Percentiles rank a stretch among this genome's conserved stretches.
phyloP scores from a whole-genome alignment of 2,329 filamentous ascomycete genomes.

The Trichoderma lentiforme region DNA sequence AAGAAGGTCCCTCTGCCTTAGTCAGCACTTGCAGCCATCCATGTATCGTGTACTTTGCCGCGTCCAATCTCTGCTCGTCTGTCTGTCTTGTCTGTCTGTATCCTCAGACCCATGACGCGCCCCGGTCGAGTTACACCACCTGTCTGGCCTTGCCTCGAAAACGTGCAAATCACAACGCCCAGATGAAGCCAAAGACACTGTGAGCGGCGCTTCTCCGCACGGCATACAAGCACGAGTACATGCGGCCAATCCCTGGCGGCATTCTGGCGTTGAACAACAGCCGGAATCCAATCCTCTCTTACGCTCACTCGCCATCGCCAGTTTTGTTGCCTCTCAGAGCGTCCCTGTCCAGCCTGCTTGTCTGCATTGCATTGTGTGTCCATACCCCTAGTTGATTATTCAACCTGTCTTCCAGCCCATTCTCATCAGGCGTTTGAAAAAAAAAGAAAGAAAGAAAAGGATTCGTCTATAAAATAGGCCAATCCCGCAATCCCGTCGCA shows the following conservation, averaged over 20 bases:
- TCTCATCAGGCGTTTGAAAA: not conserved
- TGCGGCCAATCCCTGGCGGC: not conserved
- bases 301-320: not conserved
- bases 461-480: not conserved
- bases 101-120: not conserved
- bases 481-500: not conserved
- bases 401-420: not conserved
- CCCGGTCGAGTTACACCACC: not conserved
- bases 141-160: not conserved
- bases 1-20: not conserved
- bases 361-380: not conserved
- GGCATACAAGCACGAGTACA: not conserved
- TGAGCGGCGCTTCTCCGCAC: conserved; percentile 4
- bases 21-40: not conserved
- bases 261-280: conserved; percentile 10
- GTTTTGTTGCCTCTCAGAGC: not conserved
- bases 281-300: not conserved
- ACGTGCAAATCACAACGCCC: not conserved
- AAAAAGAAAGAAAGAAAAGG: not conserved
- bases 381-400: not conserved
- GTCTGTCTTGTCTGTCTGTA: not conserved
- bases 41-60: not conserved
- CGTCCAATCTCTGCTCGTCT: not conserved
- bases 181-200: not conserved
- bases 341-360: not conserved